Base-by-base conservation (phyloP, 1,139 yeast genomes). In the Blastobotrys arbuscula region DNA sequence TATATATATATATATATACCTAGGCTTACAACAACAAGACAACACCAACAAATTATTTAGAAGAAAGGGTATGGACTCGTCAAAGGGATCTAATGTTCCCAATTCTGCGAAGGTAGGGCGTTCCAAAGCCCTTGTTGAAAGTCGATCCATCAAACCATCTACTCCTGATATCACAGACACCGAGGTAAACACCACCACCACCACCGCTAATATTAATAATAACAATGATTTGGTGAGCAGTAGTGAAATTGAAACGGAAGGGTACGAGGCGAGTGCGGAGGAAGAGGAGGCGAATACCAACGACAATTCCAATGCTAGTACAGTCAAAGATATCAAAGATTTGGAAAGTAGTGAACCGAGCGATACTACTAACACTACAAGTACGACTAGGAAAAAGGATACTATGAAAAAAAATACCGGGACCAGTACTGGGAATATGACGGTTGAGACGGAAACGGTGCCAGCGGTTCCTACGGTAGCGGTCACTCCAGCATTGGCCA, bases 371-470 rank as follows among this genome's bases (percentile, higher is more conserved):
- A 31, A 30, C 2, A 31, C 44, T n/a, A 28, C 44, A 10, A 13
- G 6, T 15, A 28, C 18, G 28, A 15, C 24, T 26, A 30, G 24
- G 13, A 28, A 40, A 26, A 15, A 40, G 19, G 30, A 28, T 12
- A 5, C 18, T 9, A 16, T 13, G 44, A 20, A 24, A 41, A 41
- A 41, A 13, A 41, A 21, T 19, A 21, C 12, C 2, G 18, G 38
- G 3, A 20, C 37, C 5, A 37, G 24, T 19, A 24, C 42, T 31
- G 54, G 58, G 30, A 57, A 60, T 43, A 65, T 68, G 70, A 68
- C 70, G 5, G 74, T 71, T 18, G 74, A 71, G 53, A 71, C 73
- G 0, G 74, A 71, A 53, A 70, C 73, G 0, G 75, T 71, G 9
- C 54, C 67, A 2, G 69, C 70, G 1, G 68, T 66, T 1, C 68